Percentiles rank a stretch among this genome's conserved stretches.
These are phyloP conservation scores for Cercospora sp. DNA, from an alignment of 2,329 filamentous ascomycete species.

Conservation along the genomic window DNA sequence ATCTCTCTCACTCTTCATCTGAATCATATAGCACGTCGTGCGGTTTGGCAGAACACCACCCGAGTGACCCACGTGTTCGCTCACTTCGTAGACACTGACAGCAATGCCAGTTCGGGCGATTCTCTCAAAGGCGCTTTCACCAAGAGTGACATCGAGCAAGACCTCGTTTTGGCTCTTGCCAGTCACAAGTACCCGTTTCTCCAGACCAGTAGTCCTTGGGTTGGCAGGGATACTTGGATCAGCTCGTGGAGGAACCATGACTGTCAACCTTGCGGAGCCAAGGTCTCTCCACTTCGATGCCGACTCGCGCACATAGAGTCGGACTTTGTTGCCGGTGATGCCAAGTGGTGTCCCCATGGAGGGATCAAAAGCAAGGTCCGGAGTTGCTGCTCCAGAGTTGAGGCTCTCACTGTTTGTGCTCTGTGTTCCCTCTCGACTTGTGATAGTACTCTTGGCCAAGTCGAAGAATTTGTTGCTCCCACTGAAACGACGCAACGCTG, in stretches of 20 bases:
- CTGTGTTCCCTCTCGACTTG: slow-evolving; percentile 56
- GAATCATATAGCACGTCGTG: slow-evolving; percentile 64
- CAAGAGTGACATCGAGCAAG: slow-evolving; percentile 79
- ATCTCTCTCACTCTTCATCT: slow-evolving; percentile 50
- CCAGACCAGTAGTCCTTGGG: slow-evolving; percentile 54
- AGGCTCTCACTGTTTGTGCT: slow-evolving; percentile 61
- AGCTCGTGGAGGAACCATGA: slow-evolving; percentile 67
- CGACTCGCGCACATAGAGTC: slow-evolving; percentile 76
- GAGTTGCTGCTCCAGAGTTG: slow-evolving; percentile 48
- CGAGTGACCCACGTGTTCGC: slow-evolving; percentile 52
- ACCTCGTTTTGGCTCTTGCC: slow-evolving; percentile 68
- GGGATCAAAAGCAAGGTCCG: slow-evolving; percentile 36
- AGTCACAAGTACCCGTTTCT: slow-evolving; percentile 82
- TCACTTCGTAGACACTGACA: slow-evolving; percentile 77
- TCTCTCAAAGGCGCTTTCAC: slow-evolving; percentile 79
- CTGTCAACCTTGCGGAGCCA: slow-evolving; percentile 79
- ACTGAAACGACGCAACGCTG: slow-evolving; percentile 72
- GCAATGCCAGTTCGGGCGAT: slow-evolving; percentile 85
- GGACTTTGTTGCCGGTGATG: slow-evolving; percentile 79
- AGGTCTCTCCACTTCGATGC: slow-evolving; percentile 86
- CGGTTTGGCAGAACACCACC: slow-evolving; percentile 59
- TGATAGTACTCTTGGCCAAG: slow-evolving; percentile 75
- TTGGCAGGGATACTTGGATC: slow-evolving; percentile 40
- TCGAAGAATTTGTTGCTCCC: slow-evolving; percentile 73
- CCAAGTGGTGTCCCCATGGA: slow-evolving; percentile 55